A percentile compares a stretch with the other conserved stretches of the same genome.
Evolutionary conservation across 768 basidiomycete genomes (phyloP).

Genomic region (Mycena rebaudengoi): DNA sequence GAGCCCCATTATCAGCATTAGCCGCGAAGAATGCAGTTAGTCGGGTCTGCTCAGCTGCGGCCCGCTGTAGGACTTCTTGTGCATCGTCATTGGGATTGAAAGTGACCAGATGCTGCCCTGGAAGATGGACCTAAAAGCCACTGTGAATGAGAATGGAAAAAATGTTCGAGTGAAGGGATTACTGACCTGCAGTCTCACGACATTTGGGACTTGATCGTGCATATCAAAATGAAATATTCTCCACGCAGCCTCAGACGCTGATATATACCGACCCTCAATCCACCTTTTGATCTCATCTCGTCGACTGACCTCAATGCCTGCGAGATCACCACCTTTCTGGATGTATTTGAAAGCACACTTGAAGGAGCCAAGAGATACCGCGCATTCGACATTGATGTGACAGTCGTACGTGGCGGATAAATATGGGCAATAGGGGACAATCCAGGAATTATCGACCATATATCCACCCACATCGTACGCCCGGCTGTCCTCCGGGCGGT

Average conservation of each 20-base stretch:
- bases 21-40: background rate
- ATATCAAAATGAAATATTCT: too few species aligned
- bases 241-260: too few species aligned
- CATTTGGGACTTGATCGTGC: too few species aligned
- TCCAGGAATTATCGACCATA: conserved; percentile 27
- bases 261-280: too few species aligned
- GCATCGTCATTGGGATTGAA: background rate
- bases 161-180: background rate
- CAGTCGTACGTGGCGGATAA: conserved; percentile 26
- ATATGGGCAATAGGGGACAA: conserved; percentile 34
- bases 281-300: too few species aligned
- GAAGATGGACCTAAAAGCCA: background rate
- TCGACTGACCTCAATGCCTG: too few species aligned
- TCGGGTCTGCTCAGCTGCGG: background rate
- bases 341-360: too few species aligned
- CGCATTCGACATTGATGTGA: too few species aligned
- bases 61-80: background rate
- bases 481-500: conserved; percentile 1
- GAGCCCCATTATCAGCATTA: background rate
- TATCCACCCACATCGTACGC: conserved; percentile 1
- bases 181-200: conserved; percentile 39
- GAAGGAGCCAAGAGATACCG: too few species aligned
- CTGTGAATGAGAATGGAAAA: background rate
- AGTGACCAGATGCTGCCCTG: background rate
- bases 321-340: too few species aligned